Evolutionary conservation across 164 flowering plant species (phyloP).

Genomic region (Kingdonia uniflora): DNA sequence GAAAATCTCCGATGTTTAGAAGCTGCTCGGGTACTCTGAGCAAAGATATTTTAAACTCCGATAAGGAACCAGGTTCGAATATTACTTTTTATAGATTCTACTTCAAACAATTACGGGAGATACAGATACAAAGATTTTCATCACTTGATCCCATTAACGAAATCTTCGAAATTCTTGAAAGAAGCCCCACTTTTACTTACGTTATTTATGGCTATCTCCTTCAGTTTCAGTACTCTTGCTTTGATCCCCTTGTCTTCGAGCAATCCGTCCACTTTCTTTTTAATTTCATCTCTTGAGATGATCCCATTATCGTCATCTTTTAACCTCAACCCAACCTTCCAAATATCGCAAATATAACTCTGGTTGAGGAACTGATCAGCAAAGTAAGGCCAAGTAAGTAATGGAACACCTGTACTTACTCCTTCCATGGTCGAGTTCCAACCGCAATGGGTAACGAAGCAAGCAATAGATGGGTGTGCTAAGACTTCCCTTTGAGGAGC

Average conservation of each 20-base stretch:
- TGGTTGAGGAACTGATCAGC: constrained; percentile 13
- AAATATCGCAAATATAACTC: constrained; percentile 8
- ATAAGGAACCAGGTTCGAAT: no score
- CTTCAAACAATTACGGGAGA: no score
- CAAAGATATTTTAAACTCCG: no score
- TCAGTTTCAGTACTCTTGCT: constrained; percentile 13
- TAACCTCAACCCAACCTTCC: constrained; percentile 14
- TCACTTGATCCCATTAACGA: background rate
- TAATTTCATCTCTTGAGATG: constrained; percentile 10
- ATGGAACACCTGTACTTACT: constrained; percentile 6
- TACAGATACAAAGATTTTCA: no score
- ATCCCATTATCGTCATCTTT: constrained; percentile 9
- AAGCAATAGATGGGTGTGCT: constrained; percentile 7
- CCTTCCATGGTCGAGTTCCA: constrained; percentile 16
- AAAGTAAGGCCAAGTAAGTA: constrained; percentile 16
- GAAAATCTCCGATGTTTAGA: no score
- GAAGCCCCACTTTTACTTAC: constrained; percentile 25
- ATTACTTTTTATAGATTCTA: no score
- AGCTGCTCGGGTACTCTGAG: no score
- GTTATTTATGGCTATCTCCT: constrained; percentile 6
- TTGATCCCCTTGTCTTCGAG: constrained; percentile 9
- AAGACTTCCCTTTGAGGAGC: constrained; percentile 3
- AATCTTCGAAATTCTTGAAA: background rate
- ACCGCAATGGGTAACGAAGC: constrained; percentile 11
- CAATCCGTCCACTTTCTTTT: constrained; percentile 4